Conservation (phyloP, 257 asterid genomes). For the Jacaranda mimosifolia region DNA sequence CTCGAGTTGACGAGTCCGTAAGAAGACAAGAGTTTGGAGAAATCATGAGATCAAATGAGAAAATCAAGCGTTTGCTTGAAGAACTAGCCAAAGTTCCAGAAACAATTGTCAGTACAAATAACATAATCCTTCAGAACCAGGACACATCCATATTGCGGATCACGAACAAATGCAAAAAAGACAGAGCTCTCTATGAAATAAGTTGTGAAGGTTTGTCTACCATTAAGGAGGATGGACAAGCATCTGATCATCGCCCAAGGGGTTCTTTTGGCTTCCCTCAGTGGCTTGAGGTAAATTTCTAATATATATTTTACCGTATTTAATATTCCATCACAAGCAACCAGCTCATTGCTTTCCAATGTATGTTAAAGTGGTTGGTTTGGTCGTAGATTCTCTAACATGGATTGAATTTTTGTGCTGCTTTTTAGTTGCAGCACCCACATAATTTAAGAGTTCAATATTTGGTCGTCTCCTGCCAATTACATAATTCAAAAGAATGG, state of each 20-base stretch:
- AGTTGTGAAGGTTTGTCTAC: constrained; percentile 82
- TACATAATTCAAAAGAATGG: too few species aligned
- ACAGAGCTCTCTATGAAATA: constrained; percentile 67
- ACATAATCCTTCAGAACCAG: constrained; percentile 86
- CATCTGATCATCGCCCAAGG: constrained; percentile 75
- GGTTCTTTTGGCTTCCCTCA: constrained; percentile 94
- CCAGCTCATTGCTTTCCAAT: not conserved
- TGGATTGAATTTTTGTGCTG: too few species aligned
- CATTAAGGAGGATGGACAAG: constrained; percentile 71
- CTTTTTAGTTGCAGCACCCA: too few species aligned
- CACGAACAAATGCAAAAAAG: constrained; percentile 76
- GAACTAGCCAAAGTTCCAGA: constrained; percentile 78
- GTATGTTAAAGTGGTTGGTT: too few species aligned
- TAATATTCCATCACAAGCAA: not conserved
- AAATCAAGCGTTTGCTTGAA: constrained; percentile 62
- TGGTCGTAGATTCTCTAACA: too few species aligned
- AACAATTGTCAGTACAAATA: constrained; percentile 82
- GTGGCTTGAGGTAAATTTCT: constrained; percentile 86
- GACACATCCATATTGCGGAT: constrained; percentile 83
- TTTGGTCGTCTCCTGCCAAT: too few species aligned
- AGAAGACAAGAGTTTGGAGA: constrained; percentile 95
- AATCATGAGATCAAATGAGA: constrained; percentile 76
- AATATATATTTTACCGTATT: not conserved
- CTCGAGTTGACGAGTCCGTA: constrained; percentile 87
- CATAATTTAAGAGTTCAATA: too few species aligned